A percentile compares a stretch with the other conserved stretches of the same genome.
Evolutionary conservation across 2,329 filamentous ascomycete genomes (phyloP).

Genomic region (Colletotrichum musae): DNA sequence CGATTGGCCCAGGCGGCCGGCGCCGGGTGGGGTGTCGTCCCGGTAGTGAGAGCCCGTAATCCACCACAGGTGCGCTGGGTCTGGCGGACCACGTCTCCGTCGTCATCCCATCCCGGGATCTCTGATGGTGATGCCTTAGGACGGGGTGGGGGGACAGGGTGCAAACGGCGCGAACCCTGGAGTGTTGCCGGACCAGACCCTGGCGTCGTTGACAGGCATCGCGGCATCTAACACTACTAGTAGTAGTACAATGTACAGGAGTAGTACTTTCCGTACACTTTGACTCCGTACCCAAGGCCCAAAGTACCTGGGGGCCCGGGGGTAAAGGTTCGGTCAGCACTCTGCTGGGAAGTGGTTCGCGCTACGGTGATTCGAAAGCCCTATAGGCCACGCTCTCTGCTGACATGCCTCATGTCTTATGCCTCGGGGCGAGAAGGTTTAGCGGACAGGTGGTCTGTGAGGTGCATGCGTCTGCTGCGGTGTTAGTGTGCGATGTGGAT

Average conservation of each 20-base stretch:
- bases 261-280: too few species aligned
- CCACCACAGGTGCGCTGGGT: not conserved
- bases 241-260: too few species aligned
- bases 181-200: slow-evolving; percentile 8
- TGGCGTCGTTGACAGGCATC: slow-evolving; percentile 29
- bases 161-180: slow-evolving; percentile 20
- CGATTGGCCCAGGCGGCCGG: slow-evolving; percentile 32
- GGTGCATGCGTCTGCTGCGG: slow-evolving; percentile 34
- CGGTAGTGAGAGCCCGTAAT: slow-evolving; percentile 13
- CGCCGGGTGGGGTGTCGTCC: slow-evolving; percentile 31
- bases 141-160: slow-evolving; percentile 10
- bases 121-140: slow-evolving; percentile 18
- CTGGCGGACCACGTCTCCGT: slow-evolving; percentile 8
- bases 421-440: not conserved
- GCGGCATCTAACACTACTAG: slow-evolving; percentile 14
- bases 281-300: too few species aligned
- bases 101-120: slow-evolving; percentile 33
- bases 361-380: slow-evolving; percentile 25
- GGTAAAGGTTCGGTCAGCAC: slow-evolving; percentile 32
- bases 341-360: slow-evolving; percentile 30
- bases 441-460: slow-evolving; percentile 40
- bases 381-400: not conserved
- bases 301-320: too few species aligned
- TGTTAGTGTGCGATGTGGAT: slow-evolving; percentile 30
- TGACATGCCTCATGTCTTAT: too few species aligned